Evolutionary conservation across 1,139 yeast genomes (phyloP).

Genomic region (Zygoascus meyerae): DNA sequence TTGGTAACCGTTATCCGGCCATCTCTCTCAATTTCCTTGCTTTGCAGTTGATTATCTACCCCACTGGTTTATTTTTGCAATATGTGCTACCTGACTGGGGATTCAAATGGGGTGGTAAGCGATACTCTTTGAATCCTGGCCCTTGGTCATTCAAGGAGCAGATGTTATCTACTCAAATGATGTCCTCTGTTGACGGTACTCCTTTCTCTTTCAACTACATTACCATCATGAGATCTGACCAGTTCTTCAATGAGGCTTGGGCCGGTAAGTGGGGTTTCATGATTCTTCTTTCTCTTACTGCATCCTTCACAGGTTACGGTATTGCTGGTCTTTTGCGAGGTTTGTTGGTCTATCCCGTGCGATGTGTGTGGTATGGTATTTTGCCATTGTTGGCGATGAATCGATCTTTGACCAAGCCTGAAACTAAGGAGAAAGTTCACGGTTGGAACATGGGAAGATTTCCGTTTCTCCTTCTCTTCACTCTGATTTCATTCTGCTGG

Average conservation of each 20-base stretch:
- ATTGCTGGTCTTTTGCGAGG: conserved; percentile 46
- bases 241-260: conserved; percentile 27
- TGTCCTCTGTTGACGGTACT: conserved; percentile 40
- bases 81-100: conserved; percentile 44
- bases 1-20: conserved; percentile 48
- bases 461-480: conserved; percentile 39
- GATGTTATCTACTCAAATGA: conserved; percentile 50
- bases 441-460: conserved; percentile 49
- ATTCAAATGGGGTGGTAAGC: conserved; percentile 37
- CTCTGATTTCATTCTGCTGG: conserved; percentile 41
- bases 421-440: conserved; percentile 39
- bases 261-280: conserved; percentile 38
- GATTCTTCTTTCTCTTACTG: conserved; percentile 46
- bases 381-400: conserved; percentile 51
- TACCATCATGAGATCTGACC: conserved; percentile 27
- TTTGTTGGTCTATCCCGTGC: conserved; percentile 47
- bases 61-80: conserved; percentile 18
- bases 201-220: conserved; percentile 38
- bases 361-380: conserved; percentile 51
- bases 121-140: conserved; percentile 48
- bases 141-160: conserved; percentile 68
- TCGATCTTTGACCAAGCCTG: conserved; percentile 44
- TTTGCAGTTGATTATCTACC: conserved; percentile 35
- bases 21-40: conserved; percentile 43
- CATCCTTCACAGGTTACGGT: conserved; percentile 55